Base-by-base conservation (phyloP, 2,329 filamentous ascomycete genomes). In the Ophiostoma australiae region DNA sequence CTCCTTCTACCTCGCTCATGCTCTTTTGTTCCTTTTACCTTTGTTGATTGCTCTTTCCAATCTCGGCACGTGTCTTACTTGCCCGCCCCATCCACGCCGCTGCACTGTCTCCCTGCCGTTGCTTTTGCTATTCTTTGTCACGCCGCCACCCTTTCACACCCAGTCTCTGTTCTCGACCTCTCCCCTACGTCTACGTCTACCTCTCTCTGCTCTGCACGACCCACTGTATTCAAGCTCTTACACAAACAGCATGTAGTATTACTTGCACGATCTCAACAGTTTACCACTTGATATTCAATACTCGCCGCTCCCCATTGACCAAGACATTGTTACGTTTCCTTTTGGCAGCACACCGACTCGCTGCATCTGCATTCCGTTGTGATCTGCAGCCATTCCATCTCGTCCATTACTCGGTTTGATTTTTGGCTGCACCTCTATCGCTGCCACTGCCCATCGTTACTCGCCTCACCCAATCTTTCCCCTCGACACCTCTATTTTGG, bases 401-500 rank as follows among this genome's bases (percentile, higher is more conserved):
- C 41, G 41, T 2, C 41, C 37, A 39, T 39, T 1, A 39, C 10
- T 31, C 27, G 27, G 3, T 31, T 31, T 31, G 27, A 31, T 31
- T 31, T 3, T 31, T 31, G 27, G 1, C 3, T 31, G 27, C 27
- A 31, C 27, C 27, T 31, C 27, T 31, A 37, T 37, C 37, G 37
- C 8, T 11, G 11, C 37, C 37, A n/a, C n/a, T n/a, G n/a, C n/a
- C n/a, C n/a, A n/a, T n/a, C n/a, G n/a, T n/a, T n/a, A n/a, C n/a
- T 37, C 31, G n/a, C 48, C 7, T 23, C n/a, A 55, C 10, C 20
- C 48, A 11, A 23, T 31, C 27, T 31, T 1, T 31, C 27, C 20
- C 48, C 7, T 31, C 15, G n/a, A 55, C 65, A 61, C 67, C 41
- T 31, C 66, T 33, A 23, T 63, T 69, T 69, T 71, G 48, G 69